Conservation (phyloP, 768 basidiomycete genomes). For the Cytidiella melzeri region DNA sequence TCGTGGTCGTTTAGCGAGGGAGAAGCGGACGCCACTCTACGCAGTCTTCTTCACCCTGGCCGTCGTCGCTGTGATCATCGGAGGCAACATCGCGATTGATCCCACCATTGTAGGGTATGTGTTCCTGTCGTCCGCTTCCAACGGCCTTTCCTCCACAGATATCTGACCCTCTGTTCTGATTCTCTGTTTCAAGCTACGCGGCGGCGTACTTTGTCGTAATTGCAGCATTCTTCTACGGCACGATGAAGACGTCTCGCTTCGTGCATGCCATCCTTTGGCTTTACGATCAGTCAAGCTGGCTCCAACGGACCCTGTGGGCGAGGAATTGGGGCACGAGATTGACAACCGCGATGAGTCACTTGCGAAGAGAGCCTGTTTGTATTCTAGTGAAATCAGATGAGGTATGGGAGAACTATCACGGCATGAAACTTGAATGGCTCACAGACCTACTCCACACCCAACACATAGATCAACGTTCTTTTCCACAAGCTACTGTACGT, state of each 20-base stretch:
- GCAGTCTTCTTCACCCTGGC: slow-evolving; percentile 37
- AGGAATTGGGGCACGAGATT: slow-evolving; percentile 38
- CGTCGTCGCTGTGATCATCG: slow-evolving; percentile 39
- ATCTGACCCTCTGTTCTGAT: not conserved
- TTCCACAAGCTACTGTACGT: slow-evolving; percentile 66
- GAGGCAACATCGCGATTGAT: slow-evolving; percentile 56
- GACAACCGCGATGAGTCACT: slow-evolving; percentile 36
- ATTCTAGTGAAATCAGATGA: slow-evolving; percentile 61
- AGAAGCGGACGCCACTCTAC: slow-evolving; percentile 32
- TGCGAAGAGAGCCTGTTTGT: slow-evolving; percentile 52
- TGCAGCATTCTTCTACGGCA: slow-evolving; percentile 38
- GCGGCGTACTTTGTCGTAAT: slow-evolving; percentile 53
- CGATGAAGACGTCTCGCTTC: slow-evolving; percentile 49
- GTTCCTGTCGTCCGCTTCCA: not conserved
- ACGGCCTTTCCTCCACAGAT: not conserved
- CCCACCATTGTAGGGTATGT: slow-evolving; percentile 50
- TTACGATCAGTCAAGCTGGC: slow-evolving; percentile 50
- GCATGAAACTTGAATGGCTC: not conserved
- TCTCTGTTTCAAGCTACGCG: slow-evolving; percentile 42
- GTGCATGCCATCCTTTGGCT: slow-evolving; percentile 54
- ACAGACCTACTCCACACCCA: no score
- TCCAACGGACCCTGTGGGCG: slow-evolving; percentile 37
- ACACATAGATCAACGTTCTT: slow-evolving; percentile 52
- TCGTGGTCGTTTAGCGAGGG: slow-evolving; percentile 49
- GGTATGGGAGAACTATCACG: slow-evolving; percentile 30